Base-by-base conservation (phyloP, 129 eudicot species). In the Cynara cardunculus region DNA sequence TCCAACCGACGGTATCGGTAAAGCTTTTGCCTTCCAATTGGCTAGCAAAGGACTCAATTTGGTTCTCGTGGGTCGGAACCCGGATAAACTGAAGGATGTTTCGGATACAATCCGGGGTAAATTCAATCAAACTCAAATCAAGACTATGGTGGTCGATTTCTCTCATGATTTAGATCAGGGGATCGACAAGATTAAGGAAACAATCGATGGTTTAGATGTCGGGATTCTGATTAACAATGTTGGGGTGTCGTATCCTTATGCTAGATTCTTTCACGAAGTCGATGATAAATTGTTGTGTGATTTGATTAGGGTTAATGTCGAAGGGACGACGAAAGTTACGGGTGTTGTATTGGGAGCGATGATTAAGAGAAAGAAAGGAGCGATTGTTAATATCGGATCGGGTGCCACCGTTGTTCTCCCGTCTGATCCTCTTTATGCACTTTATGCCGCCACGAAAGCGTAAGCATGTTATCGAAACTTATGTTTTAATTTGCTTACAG, bases 371-470 rank as follows among this genome's bases (percentile, higher is more conserved):
- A 91, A 87, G 86, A 91, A 74, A 59, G 93, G 93, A 65, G 97
- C 93, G 12, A 91, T 91, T 69, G 97, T 91, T 61, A 91, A 91
- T 82, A 89, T 91, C 69, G 93, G 97, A 3, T 91, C 97, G 34
- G 97, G 93, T 80, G 93, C 89, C 27, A 88, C 97, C 56, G 84
- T 80, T 70, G 88, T 89, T 14, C 76, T 91, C 27, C 93, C 97
- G 72, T 87, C 93, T 39, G 91, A 89, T 86, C 97, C 97, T 69
- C 91, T 91, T 28, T 91, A 91, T 69, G 81, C 93, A 27, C 90
- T 91, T 49, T 91, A 91, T 84, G 97, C 91, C 7, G 97, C 97
- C 71, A 84, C 97, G 0, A 91, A 91, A 89, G 91, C 91, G 97
- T 91, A 79, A 80, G 91, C 72, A 49, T 78, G 46, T 25, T 67